Base-by-base conservation (phyloP, 2,329 filamentous ascomycete species). In the Aspergillus aculeatus region DNA sequence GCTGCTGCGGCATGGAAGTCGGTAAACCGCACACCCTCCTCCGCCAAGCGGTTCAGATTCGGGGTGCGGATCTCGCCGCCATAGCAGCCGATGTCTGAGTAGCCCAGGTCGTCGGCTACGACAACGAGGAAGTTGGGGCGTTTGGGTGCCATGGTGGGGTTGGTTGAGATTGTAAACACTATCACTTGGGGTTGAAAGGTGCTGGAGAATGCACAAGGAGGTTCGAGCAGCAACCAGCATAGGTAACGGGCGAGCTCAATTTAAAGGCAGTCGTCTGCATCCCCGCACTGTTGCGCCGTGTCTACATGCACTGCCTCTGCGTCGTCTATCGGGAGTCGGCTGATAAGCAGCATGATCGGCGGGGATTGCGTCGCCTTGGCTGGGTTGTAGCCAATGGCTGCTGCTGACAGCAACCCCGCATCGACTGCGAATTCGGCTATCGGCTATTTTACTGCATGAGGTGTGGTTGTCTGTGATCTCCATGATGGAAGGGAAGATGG, bases 1-100 rank as follows among this genome's bases (percentile, higher is more conserved):
- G 86, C 86, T 2, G 85, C 83, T 0, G 86, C 86, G 1, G 85
- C 83, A 67, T 89, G 86, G 71, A 87, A 88, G 65, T 87, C 83
- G 0, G 85, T 88, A 67, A 88, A 86, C 5, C 85, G 82, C 21
- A 88, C 72, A 31, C 85, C 81, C 57, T 80, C 73, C 72, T 78
- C 53, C 2, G 82, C 79, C 3, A 85, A 71, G 41, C 80, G 81
- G 71, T 86, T 82, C 41, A 87, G 76, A 66, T 85, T 82, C 0
- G 85, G 85, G 0, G 85, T 87, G 38, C 80, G 78, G 65, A 87
- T 87, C 71, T 87, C 84, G 62, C 82, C 80, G 48, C 85, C 85
- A 65, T 85, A 87, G 66, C 81, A 82, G 51, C 81, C 81, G 21
- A 85, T 77, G 64, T 87, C 85, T 50, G 82, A 82, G 76, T 85